These are phyloP conservation scores for Reticulascus tulasneorum DNA, from an alignment of 2,329 filamentous ascomycete species.

Conservation along the genomic window DNA sequence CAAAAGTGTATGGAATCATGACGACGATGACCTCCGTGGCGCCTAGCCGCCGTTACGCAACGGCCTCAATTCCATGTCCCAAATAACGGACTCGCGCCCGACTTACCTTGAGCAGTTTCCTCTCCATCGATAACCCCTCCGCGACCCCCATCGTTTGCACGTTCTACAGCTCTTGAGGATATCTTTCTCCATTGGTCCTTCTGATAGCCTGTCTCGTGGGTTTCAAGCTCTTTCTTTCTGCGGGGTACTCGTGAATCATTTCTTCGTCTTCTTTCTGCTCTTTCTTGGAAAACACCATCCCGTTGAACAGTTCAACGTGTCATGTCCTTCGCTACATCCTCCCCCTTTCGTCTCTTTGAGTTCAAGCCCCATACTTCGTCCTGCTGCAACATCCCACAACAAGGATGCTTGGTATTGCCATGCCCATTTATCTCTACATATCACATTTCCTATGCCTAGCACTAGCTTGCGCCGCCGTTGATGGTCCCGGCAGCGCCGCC, in stretches of 20 bases:
- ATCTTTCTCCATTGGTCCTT: constrained; percentile 9
- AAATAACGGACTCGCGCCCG: too few relatives aligned
- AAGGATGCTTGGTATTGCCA: constrained; percentile 5
- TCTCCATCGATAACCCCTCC: too few relatives aligned
- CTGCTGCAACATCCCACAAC: too few relatives aligned
- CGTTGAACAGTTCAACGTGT: constrained; percentile 8
- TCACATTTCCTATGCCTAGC: constrained; percentile 11
- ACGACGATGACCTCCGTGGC: too few relatives aligned
- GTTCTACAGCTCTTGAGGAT: constrained; percentile 15
- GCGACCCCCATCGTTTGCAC: constrained; percentile 16
- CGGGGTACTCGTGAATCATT: constrained; percentile 14
- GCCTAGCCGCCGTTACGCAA: too few relatives aligned
- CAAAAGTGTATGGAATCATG: too few relatives aligned
- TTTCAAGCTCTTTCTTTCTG: constrained; percentile 11
- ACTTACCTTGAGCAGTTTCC: too few relatives aligned
- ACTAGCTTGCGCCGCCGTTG: constrained; percentile 16
- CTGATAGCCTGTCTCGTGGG: too few relatives aligned
- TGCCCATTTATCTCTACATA: constrained; percentile 4
- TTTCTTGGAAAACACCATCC: constrained; percentile 8
- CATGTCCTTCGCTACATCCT: constrained; percentile 13
- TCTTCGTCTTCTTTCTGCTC: constrained; percentile 13
- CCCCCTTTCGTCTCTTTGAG: too few relatives aligned
- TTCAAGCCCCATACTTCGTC: too few relatives aligned
- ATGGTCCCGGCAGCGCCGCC: constrained; percentile 16
- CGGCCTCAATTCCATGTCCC: too few relatives aligned